phyloP scores from a whole-genome alignment of 2,329 filamentous ascomycete genomes.

The Aspergillus uvarum region DNA sequence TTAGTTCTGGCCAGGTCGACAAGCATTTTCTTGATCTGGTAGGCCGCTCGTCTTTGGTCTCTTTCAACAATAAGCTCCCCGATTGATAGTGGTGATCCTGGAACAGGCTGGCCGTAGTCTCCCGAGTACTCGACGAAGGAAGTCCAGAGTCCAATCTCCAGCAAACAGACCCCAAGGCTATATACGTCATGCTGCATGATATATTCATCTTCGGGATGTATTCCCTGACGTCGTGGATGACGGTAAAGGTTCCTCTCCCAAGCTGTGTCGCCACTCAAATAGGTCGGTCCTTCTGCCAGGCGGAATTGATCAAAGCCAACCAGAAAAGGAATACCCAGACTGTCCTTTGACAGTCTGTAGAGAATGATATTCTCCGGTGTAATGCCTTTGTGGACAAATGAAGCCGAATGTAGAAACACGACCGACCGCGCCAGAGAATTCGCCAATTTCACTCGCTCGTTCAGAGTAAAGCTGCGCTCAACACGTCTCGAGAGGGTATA shows the following conservation, averaged over 20 bases:
- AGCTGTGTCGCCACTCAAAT: slow-evolving; percentile 35
- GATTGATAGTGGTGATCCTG: no score
- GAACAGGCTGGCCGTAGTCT: no score
- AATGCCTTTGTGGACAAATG: slow-evolving; percentile 51
- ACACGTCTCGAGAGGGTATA: neutral
- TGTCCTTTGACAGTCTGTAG: neutral
- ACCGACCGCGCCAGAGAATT: slow-evolving; percentile 36
- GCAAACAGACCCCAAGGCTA: slow-evolving; percentile 54
- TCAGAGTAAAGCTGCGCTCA: neutral
- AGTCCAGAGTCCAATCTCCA: slow-evolving; percentile 51
- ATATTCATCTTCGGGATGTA: slow-evolving; percentile 40
- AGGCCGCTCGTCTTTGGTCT: no score
- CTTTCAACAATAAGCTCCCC: no score
- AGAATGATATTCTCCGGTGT: slow-evolving; percentile 39
- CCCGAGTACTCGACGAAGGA: neutral
- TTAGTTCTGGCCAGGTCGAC: no score
- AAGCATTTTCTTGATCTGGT: no score
- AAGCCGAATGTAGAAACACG: slow-evolving; percentile 40
- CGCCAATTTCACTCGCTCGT: slow-evolving; percentile 12
- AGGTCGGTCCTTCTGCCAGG: slow-evolving; percentile 31
- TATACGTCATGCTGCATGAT: slow-evolving; percentile 58
- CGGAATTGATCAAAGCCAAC: slow-evolving; percentile 50
- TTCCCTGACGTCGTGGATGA: slow-evolving; percentile 51
- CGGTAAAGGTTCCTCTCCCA: slow-evolving; percentile 52
- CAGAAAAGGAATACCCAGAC: slow-evolving; percentile 32